Base-by-base conservation (phyloP, 169 alveolate species). In the Eimeria zaria region DNA sequence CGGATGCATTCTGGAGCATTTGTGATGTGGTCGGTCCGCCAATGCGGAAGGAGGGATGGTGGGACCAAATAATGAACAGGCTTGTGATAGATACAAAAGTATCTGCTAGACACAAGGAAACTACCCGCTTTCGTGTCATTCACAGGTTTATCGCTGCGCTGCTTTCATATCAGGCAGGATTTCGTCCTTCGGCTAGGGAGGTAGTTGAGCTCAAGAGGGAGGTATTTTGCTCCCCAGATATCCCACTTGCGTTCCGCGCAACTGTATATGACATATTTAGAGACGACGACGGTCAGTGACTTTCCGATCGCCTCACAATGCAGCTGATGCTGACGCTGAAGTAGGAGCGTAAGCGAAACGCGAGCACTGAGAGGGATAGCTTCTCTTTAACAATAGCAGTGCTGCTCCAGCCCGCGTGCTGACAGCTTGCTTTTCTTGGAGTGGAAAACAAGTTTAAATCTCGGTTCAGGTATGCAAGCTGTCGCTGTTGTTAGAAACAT, bases 1-100 rank as follows among this genome's bases (percentile, higher is more conserved):
- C 55, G 12, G 74, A 83, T 53, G 55, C 46, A 20, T n/a, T 83
- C 16, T 83, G 91, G 91, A 9, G 74, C 51, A 6, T 55, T 53
- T 53, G 91, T 39, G 36, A 53, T 55, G 91, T 83, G 53, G 76
- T 83, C 8, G 91, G 91, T 6, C 41, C 76, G 16, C 76, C 91
- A 55, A 55, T 83, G 91, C 46, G 36, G 73, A 83, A 5, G 67
- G 58, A 53, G 36, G 39, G 30, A 0, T 83, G 91, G 91, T 83
- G 91, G 91, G 14, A 9, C 18, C 27, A 0, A 55, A 9, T 83
- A 1, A 53, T 55, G 74, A 55, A 30, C 18, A 51, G 14, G 74
- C 41, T 55, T n/a, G 12, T 36, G 33, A 0, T 14, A 20, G 2
- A 24, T 24, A 53, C 91, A 0, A 30, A 1, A 12, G 22, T 48